phyloP scores from a whole-genome alignment of 768 basidiomycete genomes.

The Phaffia australis region DNA sequence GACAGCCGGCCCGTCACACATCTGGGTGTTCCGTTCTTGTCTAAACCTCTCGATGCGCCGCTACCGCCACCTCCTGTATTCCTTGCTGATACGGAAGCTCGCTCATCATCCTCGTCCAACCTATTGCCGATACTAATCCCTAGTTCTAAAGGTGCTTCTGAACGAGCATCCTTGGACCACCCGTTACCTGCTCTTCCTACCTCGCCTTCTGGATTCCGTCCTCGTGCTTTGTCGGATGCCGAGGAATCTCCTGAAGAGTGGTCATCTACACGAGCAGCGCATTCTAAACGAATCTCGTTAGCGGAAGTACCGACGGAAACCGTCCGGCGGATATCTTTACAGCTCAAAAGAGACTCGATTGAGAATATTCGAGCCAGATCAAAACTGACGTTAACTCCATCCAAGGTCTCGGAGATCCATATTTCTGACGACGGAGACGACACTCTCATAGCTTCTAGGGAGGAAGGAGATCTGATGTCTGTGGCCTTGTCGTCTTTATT shows the following conservation, averaged over 20 bases:
- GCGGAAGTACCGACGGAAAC: slow-evolving; percentile 17
- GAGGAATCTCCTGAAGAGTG: slow-evolving; percentile 13
- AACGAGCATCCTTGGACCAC: background rate
- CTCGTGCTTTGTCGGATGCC: background rate
- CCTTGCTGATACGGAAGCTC: too few relatives aligned
- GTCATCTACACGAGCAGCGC: slow-evolving; percentile 8
- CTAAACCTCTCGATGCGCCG: background rate
- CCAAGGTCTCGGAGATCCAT: too few relatives aligned
- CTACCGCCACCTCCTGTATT: background rate
- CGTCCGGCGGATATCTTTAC: slow-evolving; percentile 14
- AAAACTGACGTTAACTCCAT: too few relatives aligned
- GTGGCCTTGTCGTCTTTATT: too few relatives aligned
- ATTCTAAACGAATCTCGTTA: slow-evolving; percentile 12
- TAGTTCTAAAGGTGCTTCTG: background rate
- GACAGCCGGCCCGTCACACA: background rate
- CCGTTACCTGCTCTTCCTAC: background rate
- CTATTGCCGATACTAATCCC: background rate
- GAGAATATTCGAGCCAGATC: background rate
- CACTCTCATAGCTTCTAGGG: too few relatives aligned
- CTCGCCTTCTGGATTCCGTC: background rate
- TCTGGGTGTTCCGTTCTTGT: too few relatives aligned
- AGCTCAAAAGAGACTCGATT: slow-evolving; percentile 9
- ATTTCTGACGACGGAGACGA: too few relatives aligned
- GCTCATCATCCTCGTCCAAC: slow-evolving; percentile 2
- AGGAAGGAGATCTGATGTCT: too few relatives aligned